Percentiles rank a stretch among this genome's conserved stretches.
phyloP scores from a whole-genome alignment of 2,329 filamentous ascomycete genomes.

The Alternaria triticina region DNA sequence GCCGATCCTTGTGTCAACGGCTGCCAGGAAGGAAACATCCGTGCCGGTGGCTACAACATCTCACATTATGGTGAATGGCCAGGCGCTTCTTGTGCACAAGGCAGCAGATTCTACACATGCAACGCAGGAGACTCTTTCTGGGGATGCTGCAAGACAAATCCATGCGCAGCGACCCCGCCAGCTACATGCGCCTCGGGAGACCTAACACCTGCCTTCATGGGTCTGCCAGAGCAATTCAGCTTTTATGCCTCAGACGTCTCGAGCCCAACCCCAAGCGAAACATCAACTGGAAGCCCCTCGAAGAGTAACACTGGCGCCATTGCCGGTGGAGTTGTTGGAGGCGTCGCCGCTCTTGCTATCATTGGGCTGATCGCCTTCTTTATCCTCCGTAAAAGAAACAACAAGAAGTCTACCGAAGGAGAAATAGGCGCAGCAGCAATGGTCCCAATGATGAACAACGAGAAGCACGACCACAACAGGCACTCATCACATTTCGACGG shows the following conservation, averaged over 20 bases:
- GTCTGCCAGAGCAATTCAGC: conserved; percentile 24
- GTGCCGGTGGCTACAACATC: conserved; percentile 41
- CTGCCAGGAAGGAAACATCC: conserved; percentile 44
- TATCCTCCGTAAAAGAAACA: conserved; percentile 25
- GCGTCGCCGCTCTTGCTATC: conserved; percentile 28
- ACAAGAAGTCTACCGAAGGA: conserved; percentile 2
- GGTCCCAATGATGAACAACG: conserved; percentile 20
- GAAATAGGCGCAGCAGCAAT: conserved; percentile 13
- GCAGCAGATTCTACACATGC: conserved; percentile 48
- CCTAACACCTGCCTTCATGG: conserved; percentile 36
- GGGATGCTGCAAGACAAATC: conserved; percentile 37
- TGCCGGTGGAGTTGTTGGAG: conserved; percentile 38
- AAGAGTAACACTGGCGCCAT: conserved; percentile 30
- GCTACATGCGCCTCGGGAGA: conserved; percentile 35
- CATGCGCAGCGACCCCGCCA: conserved; percentile 36
- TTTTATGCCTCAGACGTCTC: conserved; percentile 13
- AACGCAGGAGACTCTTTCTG: conserved; percentile 16
- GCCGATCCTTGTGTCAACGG: conserved; percentile 47
- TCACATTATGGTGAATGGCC: conserved; percentile 40
- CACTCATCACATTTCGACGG: conserved; percentile 16
- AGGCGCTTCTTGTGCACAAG: conserved; percentile 40
- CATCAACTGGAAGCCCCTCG: not conserved
- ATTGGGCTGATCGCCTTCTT: conserved; percentile 34
- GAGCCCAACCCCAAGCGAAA: not conserved
- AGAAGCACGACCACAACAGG: conserved; percentile 12